Percentiles rank a stretch among this genome's conserved stretches.
These are phyloP conservation scores for Aureobasidium sp. DNA, from an alignment of 2,329 filamentous ascomycete genomes.

Conservation along the genomic window DNA sequence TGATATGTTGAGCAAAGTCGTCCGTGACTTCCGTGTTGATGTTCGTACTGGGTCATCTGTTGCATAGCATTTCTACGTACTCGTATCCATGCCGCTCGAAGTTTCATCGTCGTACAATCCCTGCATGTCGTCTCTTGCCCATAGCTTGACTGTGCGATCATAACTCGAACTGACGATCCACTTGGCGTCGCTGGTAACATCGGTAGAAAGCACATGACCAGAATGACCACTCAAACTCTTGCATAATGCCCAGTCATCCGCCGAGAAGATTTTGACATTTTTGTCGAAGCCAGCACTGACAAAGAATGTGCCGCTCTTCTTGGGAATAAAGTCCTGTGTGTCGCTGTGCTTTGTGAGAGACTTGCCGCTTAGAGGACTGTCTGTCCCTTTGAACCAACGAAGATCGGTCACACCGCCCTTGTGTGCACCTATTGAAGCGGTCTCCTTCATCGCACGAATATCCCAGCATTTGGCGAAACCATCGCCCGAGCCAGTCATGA, in stretches of 20 bases:
- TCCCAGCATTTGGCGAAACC: conserved; percentile 99
- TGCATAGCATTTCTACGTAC: conserved; percentile 1
- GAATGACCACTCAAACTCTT: conserved; percentile 87
- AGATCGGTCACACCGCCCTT: conserved; percentile 86
- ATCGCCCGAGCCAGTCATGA: conserved; percentile 86
- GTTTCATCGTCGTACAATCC: conserved; percentile 22
- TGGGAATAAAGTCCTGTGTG: conserved; percentile 45
- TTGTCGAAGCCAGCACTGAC: conserved; percentile 88
- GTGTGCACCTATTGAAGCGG: conserved; percentile 83
- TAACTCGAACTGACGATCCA: conserved; percentile 96
- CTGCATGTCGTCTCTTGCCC: conserved; percentile 75
- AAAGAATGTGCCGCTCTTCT: conserved; percentile 86
- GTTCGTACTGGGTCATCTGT: neutral
- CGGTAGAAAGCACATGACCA: conserved; percentile 83
- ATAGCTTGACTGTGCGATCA: conserved; percentile 91
- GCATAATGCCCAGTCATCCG: conserved; percentile 88
- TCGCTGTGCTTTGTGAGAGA: neutral
- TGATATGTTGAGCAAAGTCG: neutral
- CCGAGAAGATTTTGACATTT: conserved; percentile 91
- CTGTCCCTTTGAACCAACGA: conserved; percentile 84
- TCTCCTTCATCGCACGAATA: conserved; percentile 76
- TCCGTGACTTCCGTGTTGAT: neutral
- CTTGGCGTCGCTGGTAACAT: conserved; percentile 74
- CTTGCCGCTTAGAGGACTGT: conserved; percentile 51
- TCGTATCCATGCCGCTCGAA: neutral